Base-by-base conservation (phyloP, 1,284 basidiomycete species). In the Xerocomus nothofagi region DNA sequence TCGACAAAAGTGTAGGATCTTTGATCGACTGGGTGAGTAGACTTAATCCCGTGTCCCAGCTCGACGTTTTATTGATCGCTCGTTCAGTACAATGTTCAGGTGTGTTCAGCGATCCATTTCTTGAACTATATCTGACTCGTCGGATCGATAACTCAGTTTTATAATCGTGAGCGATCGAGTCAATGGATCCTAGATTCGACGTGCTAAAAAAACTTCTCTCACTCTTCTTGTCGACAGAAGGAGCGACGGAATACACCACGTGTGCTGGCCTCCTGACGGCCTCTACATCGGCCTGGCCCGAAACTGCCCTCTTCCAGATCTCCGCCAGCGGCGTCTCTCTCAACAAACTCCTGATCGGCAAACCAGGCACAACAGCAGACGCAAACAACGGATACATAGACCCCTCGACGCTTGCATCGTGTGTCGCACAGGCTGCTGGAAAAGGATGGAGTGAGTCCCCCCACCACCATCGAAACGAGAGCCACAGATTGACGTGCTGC, bases 301-400 rank as follows among this genome's bases (percentile, higher is more conserved):
- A 73, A 47, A 69, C 75, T 0, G 64, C 75, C 0, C 47, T 86
- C 7, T 86, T 86, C 71, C 76, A 88, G 67, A 86, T 88, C 59
- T 72, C 77, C 4, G 73, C 74, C 8, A 77, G 70, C 40, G 82
- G 82, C 10, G 74, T 86, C 9, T 58, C 73, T 1, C 66, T 81
- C 15, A 56, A 75, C 63, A 81, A 81, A 61, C 59, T 81, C 43
- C 73, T 80, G 45, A 82, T 87, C 47, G 84, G 84, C 1, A 87
- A 88, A 66, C 85, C 84, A 3, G 82, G 71, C 0, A 72, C 66
- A 3, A 36, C 69, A 1, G 60, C 69, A 14, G 82, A 84, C 54
- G 82, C 83, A 1, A 74, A 48, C 53, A 84, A 75, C 51, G 86
- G 85, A 3, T 84, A 73, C 60, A 81, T 87, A 38, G 66, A 64